A percentile compares a stretch with the other conserved stretches of the same genome.
Evolutionary conservation across 2,329 filamentous ascomycete genomes (phyloP).

Genomic region (Ploettnerulaceae sp.): DNA sequence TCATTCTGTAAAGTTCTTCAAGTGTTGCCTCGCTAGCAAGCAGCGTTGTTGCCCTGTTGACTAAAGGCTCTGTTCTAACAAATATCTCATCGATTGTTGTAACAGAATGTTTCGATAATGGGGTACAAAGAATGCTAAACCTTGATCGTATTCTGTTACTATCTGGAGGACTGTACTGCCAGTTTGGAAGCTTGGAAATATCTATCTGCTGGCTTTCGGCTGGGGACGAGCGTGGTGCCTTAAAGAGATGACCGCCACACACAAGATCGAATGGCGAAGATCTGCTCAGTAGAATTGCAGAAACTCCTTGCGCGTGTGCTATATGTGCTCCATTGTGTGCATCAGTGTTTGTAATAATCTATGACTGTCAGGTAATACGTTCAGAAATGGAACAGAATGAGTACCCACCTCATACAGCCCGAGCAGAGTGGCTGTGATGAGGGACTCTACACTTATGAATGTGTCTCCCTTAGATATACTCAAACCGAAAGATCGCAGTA

Average conservation of each 20-base stretch:
- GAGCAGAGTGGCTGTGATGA: conserved; percentile 1
- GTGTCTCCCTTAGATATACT: conserved; percentile 1
- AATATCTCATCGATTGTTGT: not conserved
- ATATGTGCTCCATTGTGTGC: not conserved
- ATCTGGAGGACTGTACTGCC: not conserved
- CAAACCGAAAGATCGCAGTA: not conserved
- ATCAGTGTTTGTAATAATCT: conserved; percentile 1
- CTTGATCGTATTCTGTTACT: not conserved
- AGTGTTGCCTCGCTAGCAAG: not conserved
- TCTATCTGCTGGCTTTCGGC: too few species aligned
- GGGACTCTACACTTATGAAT: conserved; percentile 2
- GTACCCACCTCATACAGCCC: not conserved
- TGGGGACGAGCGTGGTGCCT: not conserved
- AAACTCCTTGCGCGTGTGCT: conserved; percentile 1
- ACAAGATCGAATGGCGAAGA: not conserved
- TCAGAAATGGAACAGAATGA: not conserved
- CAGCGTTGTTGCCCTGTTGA: not conserved
- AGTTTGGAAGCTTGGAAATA: not conserved
- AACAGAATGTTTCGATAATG: not conserved
- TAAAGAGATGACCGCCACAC: not conserved
- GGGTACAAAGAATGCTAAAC: not conserved
- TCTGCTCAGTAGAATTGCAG: not conserved
- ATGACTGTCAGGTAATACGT: not conserved
- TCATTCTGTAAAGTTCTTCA: not conserved
- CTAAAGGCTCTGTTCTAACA: not conserved